These are phyloP conservation scores for Globisporangium polare DNA, from an alignment of 352 stramenopile species.

Conservation along the genomic window DNA sequence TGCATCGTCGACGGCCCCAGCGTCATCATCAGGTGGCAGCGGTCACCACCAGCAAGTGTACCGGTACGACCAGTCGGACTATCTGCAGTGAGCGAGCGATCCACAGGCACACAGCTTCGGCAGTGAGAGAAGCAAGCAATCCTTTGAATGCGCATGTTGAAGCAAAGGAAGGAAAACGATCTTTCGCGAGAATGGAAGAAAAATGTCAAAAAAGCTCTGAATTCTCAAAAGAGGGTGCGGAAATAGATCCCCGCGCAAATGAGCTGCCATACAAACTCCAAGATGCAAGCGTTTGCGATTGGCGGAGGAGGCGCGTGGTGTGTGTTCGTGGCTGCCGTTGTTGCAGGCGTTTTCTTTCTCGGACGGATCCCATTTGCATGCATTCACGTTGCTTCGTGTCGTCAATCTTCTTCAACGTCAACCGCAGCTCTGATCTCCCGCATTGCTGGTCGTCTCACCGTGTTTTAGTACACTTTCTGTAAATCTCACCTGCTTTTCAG, in stretches of 20 bases:
- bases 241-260: neutral
- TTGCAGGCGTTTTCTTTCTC: no score
- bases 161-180: neutral
- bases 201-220: neutral
- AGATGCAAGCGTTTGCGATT: neutral
- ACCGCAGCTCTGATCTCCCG: neutral
- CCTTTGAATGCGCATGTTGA: neutral
- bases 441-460: neutral
- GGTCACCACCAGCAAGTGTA: conserved; percentile 12
- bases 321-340: neutral
- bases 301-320: neutral
- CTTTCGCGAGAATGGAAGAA: conserved; percentile 6
- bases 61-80: conserved; percentile 15
- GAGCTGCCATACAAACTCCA: conserved; percentile 1
- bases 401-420: neutral
- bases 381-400: neutral
- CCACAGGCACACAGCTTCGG: neutral
- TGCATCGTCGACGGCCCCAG: neutral
- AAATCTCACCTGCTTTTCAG: neutral
- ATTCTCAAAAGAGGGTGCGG: neutral
- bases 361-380: neutral
- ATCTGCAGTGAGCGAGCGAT: neutral
- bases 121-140: neutral
- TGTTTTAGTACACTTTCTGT: neutral
- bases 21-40: neutral